Evolutionary conservation across 805 yeast genomes (phyloP), one percentile per base, ranked within the genome.

Genomic region (Myxozyma neglecta): DNA sequence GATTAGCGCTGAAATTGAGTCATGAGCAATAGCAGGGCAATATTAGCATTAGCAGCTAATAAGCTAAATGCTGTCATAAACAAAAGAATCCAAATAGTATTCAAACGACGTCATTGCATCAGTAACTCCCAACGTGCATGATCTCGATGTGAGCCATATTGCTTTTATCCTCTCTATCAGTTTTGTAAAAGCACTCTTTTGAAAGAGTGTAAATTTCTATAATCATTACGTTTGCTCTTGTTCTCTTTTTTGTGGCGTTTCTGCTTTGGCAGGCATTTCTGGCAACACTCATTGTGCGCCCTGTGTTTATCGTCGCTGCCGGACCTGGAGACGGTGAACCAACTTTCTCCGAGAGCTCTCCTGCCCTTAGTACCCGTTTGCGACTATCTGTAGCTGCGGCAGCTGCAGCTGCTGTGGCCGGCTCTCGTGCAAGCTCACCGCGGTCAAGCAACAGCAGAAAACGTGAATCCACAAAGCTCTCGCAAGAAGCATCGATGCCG

Each of bases 181-280:
- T 18, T 43, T 20, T 13, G 47, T 3, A 43, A 43, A 16, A 18
- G 49, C 49, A 45, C 46, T 37, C 39, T 20, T 10, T 16, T 37
- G 16, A 24, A 11, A 51, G 53, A 51, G 42, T 43, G 53, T 39
- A 34, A 42, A n/a, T 14, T 20, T 16, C 57, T 14, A 44, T 13
- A 49, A 14, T 24, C 49, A 52, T 44, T 50, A 56, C 64, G 49
- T 29, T 53, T 42, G 52, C 66, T 20, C 54, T 55, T 8, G 57
- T 46, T n/a, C 34, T 61, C 13, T 47, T 60, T 34, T 63, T 61
- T 36, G 47, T 47, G 32, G 63, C 60, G 48, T 63, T 61, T 47
- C 49, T 61, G 65, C 60, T 63, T 36, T 64, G 67, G 63, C 67
- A 57, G 59, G 65, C 59, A n/a, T 47, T 58, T 35, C 62, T 64